Evolutionary conservation across 139 green algal genomes (phyloP), one percentile per base, ranked within the genome.

Genomic region (Eudorina sp.): DNA sequence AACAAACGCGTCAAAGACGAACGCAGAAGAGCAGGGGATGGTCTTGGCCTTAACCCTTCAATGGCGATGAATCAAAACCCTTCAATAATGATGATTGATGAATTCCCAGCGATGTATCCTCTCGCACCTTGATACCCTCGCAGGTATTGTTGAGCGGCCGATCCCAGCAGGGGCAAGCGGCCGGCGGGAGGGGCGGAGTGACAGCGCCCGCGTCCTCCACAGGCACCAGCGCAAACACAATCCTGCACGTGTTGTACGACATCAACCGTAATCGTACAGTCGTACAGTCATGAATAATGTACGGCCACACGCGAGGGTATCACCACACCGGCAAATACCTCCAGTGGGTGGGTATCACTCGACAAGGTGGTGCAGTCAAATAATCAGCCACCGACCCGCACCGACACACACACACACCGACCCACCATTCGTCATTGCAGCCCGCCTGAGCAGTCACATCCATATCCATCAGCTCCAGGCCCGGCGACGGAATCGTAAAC

Each of bases 101-200:
- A n/a, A n/a, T n/a, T n/a, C n/a, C n/a, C n/a, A n/a, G n/a, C n/a
- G n/a, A n/a, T n/a, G n/a, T n/a, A n/a, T n/a, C n/a, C 53, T 23
- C 25, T 46, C 21, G 7, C 19, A 86, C 79, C 81, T 87, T 87
- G 66, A 87, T 87, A 64, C 81, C 81, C 7, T 43, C 62, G 83
- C 83, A 88, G 16, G n/a, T 81, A 68, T 51, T 51, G 66, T 66
- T 73, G 27, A 29, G 19, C 25, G 83, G n/a, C 40, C 68, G 68
- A n/a, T 58, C 34, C 66, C 66, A 88, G 68, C 83, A 88, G 34
- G 83, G 83, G 83, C 83, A 88, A 3, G 83, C 25, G 25, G 83
- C 83, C 31, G 83, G 83, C 48, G 83, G 83, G 27, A 76, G 31
- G 43, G 66, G 68, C 48, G 83, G 83, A 25, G 83, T 88, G 51